Conservation (phyloP, 768 basidiomycete species). For the Symmetrospora coprosmae region DNA sequence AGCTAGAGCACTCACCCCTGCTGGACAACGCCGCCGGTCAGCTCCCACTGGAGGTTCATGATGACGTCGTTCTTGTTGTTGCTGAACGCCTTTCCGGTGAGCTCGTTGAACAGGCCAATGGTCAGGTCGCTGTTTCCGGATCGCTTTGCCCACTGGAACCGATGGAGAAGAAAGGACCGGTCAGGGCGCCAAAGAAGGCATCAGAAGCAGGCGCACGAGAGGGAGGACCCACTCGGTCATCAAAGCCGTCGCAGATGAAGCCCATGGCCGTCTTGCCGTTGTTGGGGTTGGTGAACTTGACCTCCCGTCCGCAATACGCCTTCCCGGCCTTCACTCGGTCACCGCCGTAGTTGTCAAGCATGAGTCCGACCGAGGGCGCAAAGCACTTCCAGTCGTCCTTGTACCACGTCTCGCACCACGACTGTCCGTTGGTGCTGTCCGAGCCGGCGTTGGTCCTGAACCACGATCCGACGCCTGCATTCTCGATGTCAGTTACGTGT, state of each 20-base stretch:
- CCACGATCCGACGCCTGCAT: slow-evolving; percentile 24
- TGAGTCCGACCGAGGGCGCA: slow-evolving; percentile 26
- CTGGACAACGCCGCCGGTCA: slow-evolving; percentile 1
- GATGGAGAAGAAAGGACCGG: background rate
- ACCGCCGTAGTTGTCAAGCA: slow-evolving; percentile 26
- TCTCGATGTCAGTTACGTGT: too few species aligned
- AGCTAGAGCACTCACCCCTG: too few species aligned
- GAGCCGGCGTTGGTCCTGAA: slow-evolving; percentile 22
- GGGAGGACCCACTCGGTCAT: slow-evolving; percentile 1
- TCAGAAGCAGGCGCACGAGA: background rate
- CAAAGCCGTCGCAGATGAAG: slow-evolving; percentile 29
- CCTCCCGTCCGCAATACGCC: slow-evolving; percentile 31
- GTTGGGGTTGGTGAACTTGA: slow-evolving; percentile 15
- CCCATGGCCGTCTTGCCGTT: slow-evolving; percentile 20
- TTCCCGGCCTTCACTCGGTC: slow-evolving; percentile 11
- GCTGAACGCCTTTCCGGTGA: slow-evolving; percentile 19
- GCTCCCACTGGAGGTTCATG: slow-evolving; percentile 5
- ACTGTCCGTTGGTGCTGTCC: slow-evolving; percentile 30
- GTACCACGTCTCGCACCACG: slow-evolving; percentile 24
- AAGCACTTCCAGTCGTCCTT: slow-evolving; percentile 21
- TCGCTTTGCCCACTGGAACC: background rate
- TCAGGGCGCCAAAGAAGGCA: background rate
- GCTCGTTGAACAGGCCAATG: slow-evolving; percentile 17
- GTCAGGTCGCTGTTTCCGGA: slow-evolving; percentile 21
- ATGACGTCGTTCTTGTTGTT: slow-evolving; percentile 22